Conservation (phyloP, 2,329 filamentous ascomycete species). For the Calonectria pteridis region DNA sequence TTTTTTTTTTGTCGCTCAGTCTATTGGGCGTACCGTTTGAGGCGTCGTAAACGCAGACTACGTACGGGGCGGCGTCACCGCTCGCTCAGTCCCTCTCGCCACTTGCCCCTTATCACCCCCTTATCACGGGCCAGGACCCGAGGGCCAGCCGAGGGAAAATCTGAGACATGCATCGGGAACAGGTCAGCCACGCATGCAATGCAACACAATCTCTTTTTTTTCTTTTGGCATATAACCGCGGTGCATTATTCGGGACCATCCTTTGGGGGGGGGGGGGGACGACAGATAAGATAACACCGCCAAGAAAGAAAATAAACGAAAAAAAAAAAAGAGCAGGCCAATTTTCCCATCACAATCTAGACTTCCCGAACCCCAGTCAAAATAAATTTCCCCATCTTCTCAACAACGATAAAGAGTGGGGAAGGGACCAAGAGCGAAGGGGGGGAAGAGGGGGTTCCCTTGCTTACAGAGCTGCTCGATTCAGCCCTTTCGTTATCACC, state of each 20-base stretch:
- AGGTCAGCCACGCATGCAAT: slow-evolving; percentile 1
- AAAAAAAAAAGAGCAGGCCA: not conserved
- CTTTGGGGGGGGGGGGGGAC: too few relatives aligned
- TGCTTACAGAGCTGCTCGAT: not conserved
- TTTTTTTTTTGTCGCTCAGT: not conserved
- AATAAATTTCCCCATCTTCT: not conserved
- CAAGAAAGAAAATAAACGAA: not conserved
- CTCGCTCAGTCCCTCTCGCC: not conserved
- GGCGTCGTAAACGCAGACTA: too few relatives aligned
- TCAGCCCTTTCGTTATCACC: not conserved
- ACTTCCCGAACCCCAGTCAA: not conserved
- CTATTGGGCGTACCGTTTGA: too few relatives aligned
- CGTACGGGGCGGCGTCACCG: not conserved
- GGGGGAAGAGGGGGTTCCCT: not conserved
- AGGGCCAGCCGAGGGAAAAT: not conserved
- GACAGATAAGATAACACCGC: not conserved
- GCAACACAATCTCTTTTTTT: not conserved
- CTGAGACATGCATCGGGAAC: slow-evolving; percentile 11
- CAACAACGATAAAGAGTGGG: not conserved
- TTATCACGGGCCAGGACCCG: not conserved
- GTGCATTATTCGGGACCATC: not conserved
- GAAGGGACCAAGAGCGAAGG: not conserved
- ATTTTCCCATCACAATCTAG: not conserved
- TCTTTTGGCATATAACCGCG: not conserved
- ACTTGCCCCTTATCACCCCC: not conserved